Percentiles rank a stretch among this genome's conserved stretches.
phyloP scores from a whole-genome alignment of 495 filamentous ascomycete species.

The Entonaema liquescens region DNA sequence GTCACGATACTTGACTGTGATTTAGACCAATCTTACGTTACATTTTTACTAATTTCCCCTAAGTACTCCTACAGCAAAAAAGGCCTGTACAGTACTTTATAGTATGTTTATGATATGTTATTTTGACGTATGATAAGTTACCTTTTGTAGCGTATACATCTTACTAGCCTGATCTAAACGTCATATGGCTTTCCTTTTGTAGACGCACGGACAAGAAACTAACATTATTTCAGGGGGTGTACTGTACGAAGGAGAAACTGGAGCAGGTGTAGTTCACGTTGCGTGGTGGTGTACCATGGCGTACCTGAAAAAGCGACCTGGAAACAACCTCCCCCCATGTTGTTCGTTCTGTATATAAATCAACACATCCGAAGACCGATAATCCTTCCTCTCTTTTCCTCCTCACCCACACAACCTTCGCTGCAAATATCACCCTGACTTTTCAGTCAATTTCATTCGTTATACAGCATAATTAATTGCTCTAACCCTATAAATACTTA shows the following conservation, averaged over 20 bases:
- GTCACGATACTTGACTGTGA: no score
- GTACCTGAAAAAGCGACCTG: constrained; percentile 3
- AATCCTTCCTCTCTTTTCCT: constrained; percentile 46
- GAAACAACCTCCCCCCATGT: constrained; percentile 35
- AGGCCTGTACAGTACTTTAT: no score
- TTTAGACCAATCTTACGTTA: no score
- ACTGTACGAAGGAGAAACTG: constrained; percentile 1
- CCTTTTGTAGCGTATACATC: no score
- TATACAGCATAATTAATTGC: constrained; percentile 49
- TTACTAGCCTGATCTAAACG: no score
- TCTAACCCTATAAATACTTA: constrained; percentile 32
- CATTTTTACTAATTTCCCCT: no score
- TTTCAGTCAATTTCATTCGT: constrained; percentile 70
- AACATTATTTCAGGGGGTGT: no score
- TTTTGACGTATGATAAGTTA: no score
- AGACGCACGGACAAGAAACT: no score
- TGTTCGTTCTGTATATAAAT: constrained; percentile 52
- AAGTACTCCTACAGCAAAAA: no score
- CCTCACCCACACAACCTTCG: constrained; percentile 59
- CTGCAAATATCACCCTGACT: constrained; percentile 58
- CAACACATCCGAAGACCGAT: constrained; percentile 39
- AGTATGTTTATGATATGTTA: no score
- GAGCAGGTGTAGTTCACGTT: constrained; percentile 33
- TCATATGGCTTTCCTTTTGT: no score
- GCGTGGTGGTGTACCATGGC: constrained; percentile 8